phyloP scores from a whole-genome alignment of 2,329 filamentous ascomycete genomes.

The Fusarium coicis region DNA sequence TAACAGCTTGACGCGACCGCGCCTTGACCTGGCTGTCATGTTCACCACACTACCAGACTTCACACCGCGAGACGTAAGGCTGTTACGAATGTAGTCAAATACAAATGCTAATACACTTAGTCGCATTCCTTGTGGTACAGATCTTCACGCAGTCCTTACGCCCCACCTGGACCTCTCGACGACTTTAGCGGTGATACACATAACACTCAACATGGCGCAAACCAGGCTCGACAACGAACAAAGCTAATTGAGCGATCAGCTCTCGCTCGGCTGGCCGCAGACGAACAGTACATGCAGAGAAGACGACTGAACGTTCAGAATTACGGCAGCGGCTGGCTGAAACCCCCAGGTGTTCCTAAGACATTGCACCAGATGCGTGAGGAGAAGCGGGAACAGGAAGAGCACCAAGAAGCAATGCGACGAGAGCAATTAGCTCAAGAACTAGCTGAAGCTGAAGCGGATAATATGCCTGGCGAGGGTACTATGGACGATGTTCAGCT shows the following conservation, averaged over 20 bases:
- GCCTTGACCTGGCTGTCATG: constrained; percentile 54
- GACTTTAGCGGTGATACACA: constrained; percentile 44
- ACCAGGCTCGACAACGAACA: constrained; percentile 52
- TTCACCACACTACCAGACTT: constrained; percentile 74
- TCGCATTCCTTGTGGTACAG: constrained; percentile 80
- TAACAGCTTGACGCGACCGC: constrained; percentile 28
- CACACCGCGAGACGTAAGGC: constrained; percentile 74
- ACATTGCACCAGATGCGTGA: constrained; percentile 91
- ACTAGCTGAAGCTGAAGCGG: constrained; percentile 73
- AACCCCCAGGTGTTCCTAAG: constrained; percentile 87
- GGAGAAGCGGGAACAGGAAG: constrained; percentile 87
- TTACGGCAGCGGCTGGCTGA: constrained; percentile 91
- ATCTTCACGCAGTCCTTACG: constrained; percentile 65
- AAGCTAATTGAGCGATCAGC: constrained; percentile 66
- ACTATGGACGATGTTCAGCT: constrained; percentile 68
- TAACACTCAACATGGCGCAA: constrained; percentile 46
- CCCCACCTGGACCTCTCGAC: constrained; percentile 50
- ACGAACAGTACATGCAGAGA: constrained; percentile 80
- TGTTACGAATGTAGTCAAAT: background rate
- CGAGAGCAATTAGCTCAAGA: constrained; percentile 79
- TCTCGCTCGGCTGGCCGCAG: constrained; percentile 75
- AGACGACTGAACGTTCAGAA: constrained; percentile 85
- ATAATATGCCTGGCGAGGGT: constrained; percentile 54
- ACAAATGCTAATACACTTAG: constrained; percentile 54
- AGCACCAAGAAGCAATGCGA: constrained; percentile 80